These are phyloP conservation scores for Anthostomella pinea DNA, from an alignment of 2,329 filamentous ascomycete genomes.

Conservation along the genomic window DNA sequence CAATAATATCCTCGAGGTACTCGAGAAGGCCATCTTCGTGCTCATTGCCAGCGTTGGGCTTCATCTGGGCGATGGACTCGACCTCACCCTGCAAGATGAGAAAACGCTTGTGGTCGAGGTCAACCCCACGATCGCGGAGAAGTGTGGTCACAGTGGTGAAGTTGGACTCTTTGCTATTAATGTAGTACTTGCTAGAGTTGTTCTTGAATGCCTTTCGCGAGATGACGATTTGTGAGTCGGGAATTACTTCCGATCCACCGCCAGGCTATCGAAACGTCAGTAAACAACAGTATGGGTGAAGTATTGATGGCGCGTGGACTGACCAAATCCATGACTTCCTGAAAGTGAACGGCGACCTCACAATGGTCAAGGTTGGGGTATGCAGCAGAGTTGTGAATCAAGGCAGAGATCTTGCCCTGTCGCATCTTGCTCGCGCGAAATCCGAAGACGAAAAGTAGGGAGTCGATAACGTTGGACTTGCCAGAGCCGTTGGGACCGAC, in stretches of 20 bases:
- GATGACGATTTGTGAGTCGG: slow-evolving; percentile 80
- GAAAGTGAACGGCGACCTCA: slow-evolving; percentile 95
- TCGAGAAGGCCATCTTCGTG: slow-evolving; percentile 95
- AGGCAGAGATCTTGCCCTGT: slow-evolving; percentile 94
- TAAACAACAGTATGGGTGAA: background rate
- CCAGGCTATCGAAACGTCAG: slow-evolving; percentile 52
- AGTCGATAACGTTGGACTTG: slow-evolving; percentile 99
- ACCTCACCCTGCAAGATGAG: slow-evolving; percentile 96
- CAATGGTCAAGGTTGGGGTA: slow-evolving; percentile 84
- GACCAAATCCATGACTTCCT: slow-evolving; percentile 85
- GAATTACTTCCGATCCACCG: slow-evolving; percentile 72
- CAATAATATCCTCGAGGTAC: slow-evolving; percentile 97
- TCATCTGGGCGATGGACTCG: slow-evolving; percentile 99
- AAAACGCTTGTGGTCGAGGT: slow-evolving; percentile 97
- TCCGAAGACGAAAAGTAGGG: slow-evolving; percentile 96
- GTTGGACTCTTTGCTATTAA: slow-evolving; percentile 84
- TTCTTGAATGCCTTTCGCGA: slow-evolving; percentile 95
- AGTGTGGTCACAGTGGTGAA: slow-evolving; percentile 90
- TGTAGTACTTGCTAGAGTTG: slow-evolving; percentile 97
- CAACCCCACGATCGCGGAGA: slow-evolving; percentile 82
- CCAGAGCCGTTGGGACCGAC: slow-evolving; percentile 97
- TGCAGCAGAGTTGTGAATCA: slow-evolving; percentile 94
- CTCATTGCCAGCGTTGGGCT: slow-evolving; percentile 89
- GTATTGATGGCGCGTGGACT: slow-evolving; percentile 25
- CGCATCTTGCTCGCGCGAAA: slow-evolving; percentile 99